Percentiles rank a stretch among this genome's conserved stretches.
Conservation (phyloP, 192 early-diverging fungal species). For the Podila minutissima region DNA sequence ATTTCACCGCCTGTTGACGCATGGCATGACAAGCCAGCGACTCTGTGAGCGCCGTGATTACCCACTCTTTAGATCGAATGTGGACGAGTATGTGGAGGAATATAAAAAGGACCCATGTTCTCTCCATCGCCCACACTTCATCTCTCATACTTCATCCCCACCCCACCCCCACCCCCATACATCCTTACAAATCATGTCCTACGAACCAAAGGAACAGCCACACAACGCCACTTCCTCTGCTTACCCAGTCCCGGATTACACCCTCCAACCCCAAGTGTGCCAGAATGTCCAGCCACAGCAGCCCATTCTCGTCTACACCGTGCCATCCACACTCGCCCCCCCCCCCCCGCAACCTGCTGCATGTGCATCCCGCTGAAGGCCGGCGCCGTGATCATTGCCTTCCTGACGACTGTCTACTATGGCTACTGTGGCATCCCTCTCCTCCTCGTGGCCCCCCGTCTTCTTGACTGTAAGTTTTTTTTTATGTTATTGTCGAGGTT, state of each 20-base stretch:
- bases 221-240: conserved; percentile 7
- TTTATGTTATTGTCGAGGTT: too few relatives aligned
- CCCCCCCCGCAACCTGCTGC: neutral
- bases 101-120: too few relatives aligned
- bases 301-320: too few relatives aligned
- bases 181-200: conserved; percentile 8
- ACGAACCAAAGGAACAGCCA: conserved; percentile 19
- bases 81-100: too few relatives aligned
- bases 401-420: neutral
- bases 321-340: neutral
- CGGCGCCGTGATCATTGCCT: neutral
- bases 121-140: too few relatives aligned
- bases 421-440: neutral
- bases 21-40: too few relatives aligned
- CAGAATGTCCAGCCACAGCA: conserved; percentile 12
- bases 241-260: neutral
- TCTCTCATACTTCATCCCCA: too few relatives aligned
- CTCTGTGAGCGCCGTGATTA: too few relatives aligned
- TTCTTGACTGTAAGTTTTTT: too few relatives aligned
- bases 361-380: neutral
- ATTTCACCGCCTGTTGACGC: too few relatives aligned
- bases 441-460: neutral
- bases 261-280: conserved; percentile 5
- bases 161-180: neutral
- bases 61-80: too few relatives aligned